Base-by-base conservation (phyloP, 129 eudicot species). In the Lactuca sativa region DNA sequence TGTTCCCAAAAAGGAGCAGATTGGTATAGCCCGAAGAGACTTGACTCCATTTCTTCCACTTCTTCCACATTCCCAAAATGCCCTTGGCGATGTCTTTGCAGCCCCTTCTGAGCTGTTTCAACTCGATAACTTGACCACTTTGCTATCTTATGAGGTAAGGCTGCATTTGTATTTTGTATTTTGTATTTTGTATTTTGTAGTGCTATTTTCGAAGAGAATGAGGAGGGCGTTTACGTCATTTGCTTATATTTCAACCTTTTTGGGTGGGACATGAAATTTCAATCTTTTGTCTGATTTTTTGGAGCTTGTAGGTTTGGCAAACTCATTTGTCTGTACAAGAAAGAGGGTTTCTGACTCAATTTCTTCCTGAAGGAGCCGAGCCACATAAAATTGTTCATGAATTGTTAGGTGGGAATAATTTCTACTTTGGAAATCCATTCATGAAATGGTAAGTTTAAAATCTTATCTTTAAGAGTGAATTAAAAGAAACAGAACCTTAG, bases 1-100 rank as follows among this genome's bases (percentile, higher is more conserved):
- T 67, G 86, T 90, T 59, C 64, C 99, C 66, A 93, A 82, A 85
- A 84, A 69, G 88, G 95, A 83, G 76, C 99, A 93, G 80, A 83
- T 90, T 69, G 81, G 99, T 48, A 77, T 93, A 43, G 69, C 95
- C 4, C 73, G 53, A 47, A 83, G 97, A 77, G 80, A 87, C 61
- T 77, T 89, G 85, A 56, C 59, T 61, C 80, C 83, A 7, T 90
- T 77, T 68, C 33, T 77, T 41, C 82, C 83, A 72, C 13, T 53
- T 57, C 66, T 66, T 78, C 72, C 90, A 25, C 74, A 43, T 78
- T 16, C 78, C 72, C 77, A 74, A 62, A 78, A 59, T 54, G 51
- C 56, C 18, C 65, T 93, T 80, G 97, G 90, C 63, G 98, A 93
- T 78, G 86, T 90, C 59, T 55, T 83, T 67, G 53, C 85, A 52